Base-by-base conservation (phyloP, 768 basidiomycete species). In the Agaricus subrufescens region DNA sequence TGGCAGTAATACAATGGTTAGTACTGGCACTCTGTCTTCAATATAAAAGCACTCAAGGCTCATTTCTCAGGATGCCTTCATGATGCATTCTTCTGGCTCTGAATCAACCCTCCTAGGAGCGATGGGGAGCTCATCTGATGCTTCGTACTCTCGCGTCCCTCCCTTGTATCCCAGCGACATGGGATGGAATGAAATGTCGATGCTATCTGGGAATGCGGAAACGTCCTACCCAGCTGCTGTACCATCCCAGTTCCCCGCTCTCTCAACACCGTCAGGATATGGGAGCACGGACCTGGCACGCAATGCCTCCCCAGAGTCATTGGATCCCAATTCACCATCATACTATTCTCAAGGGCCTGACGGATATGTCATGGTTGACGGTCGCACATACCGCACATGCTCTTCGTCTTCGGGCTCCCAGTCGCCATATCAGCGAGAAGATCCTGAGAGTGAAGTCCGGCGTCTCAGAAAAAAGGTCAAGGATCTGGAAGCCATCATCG, bases 101-200 rank as follows among this genome's bases (percentile, higher is more conserved):
- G 27, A 30, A 65, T 77, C 77, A 48, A 80, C 75, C 52, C 71
- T 89, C 55, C 81, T 80, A 27, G 84, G 84, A 56, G 85, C 87
- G 26, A 81, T 89, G 69, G 84, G 82, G 49, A 83, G 85, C 57
- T 74, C 27, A 69, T 73, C 67, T 64, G 56, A 47, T 38, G 39
- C 40, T 54, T 70, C 47, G 25, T 63, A 23, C 60, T 56, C 54
- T 58, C 68, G 39, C 62, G 67, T 42, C 47, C 46, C 44, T 46
- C 54, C 44, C 25, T 46, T 53, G 45, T 57, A 40, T 47, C 51
- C 50, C 51, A 44, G 46, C 50, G 15, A 31, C 46, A 60, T 47
- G 46, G 45, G 29, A 34, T 60, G 52, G 52, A 47, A 39, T 39
- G 48, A 49, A 23, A 43, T 62, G 56, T 42, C 61, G 25, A 50